Evolutionary conservation across 1,284 basidiomycete species (phyloP).

Genomic region (Puccinia horiana): DNA sequence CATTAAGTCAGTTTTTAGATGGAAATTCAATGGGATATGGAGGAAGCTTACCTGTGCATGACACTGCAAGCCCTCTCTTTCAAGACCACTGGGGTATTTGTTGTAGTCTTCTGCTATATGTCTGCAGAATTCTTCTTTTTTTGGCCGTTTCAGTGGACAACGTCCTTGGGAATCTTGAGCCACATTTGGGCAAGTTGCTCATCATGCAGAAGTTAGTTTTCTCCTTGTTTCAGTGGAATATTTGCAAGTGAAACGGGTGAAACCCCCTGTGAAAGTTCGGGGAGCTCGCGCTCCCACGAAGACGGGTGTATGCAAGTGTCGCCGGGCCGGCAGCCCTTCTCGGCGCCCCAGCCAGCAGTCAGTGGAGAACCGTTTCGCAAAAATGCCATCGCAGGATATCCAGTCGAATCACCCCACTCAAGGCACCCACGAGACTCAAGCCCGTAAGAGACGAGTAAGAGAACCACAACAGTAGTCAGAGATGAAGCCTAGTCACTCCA

Average conservation of each 20-base stretch:
- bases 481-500: neutral
- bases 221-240: too few species aligned
- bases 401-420: neutral
- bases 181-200: neutral
- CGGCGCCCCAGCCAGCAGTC: neutral
- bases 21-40: neutral
- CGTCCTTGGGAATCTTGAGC: neutral
- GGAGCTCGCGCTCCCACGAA: too few species aligned
- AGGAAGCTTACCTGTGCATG: neutral
- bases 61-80: neutral
- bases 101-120: neutral
- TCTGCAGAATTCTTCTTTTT: neutral
- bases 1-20: neutral
- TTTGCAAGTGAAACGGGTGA: too few species aligned
- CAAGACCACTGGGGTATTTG: neutral
- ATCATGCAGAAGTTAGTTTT: too few species aligned
- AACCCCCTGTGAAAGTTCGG: too few species aligned
- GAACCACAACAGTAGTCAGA: neutral
- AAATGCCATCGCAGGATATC: neutral
- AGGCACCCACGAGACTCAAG: neutral
- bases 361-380: neutral
- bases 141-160: neutral
- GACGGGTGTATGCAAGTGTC: too few species aligned
- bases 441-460: slow-evolving; percentile 18
- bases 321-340: neutral